These are phyloP conservation scores for Alternaria sp. DNA, from an alignment of 2,329 filamentous ascomycete species.

Conservation along the genomic window DNA sequence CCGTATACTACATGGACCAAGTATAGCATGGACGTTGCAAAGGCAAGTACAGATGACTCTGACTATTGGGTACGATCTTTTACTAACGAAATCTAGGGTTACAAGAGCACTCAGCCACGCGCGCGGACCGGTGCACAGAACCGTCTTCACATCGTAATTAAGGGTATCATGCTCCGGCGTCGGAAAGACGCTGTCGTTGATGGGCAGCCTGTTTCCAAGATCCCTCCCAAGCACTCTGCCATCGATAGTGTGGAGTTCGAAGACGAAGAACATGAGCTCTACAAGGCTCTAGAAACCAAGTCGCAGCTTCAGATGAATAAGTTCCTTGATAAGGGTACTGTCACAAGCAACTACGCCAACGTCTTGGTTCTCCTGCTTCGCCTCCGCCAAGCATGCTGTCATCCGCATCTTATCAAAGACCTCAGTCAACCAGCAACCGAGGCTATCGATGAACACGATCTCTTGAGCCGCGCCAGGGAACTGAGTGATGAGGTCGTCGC, in stretches of 20 bases:
- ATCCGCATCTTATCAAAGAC: constrained; percentile 74
- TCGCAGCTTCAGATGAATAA: constrained; percentile 77
- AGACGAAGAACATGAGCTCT: constrained; percentile 69
- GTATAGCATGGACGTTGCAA: constrained; percentile 67
- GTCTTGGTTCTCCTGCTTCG: constrained; percentile 80
- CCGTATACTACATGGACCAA: constrained; percentile 71
- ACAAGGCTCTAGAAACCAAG: constrained; percentile 69
- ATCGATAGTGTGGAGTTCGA: constrained; percentile 69
- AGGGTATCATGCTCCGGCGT: constrained; percentile 80
- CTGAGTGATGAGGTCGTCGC: constrained; percentile 66
- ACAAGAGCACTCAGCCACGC: constrained; percentile 52
- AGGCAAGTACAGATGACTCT: constrained; percentile 14
- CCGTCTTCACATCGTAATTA: constrained; percentile 75
- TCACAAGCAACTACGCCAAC: constrained; percentile 74
- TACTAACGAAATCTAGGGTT: constrained; percentile 12
- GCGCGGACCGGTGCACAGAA: constrained; percentile 63
- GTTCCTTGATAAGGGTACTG: constrained; percentile 71
- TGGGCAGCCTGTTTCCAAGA: constrained; percentile 74
- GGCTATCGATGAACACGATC: constrained; percentile 59
- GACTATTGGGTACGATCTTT: background rate
- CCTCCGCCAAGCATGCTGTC: constrained; percentile 81
- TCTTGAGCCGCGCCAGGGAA: constrained; percentile 67
- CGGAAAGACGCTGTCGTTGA: constrained; percentile 81
- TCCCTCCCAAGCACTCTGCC: constrained; percentile 70
- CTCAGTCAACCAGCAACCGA: constrained; percentile 70